A percentile compares a stretch with the other conserved stretches of the same genome.
phyloP scores from a whole-genome alignment of 1,284 basidiomycete genomes.

The Agroathelia rolfsii region DNA sequence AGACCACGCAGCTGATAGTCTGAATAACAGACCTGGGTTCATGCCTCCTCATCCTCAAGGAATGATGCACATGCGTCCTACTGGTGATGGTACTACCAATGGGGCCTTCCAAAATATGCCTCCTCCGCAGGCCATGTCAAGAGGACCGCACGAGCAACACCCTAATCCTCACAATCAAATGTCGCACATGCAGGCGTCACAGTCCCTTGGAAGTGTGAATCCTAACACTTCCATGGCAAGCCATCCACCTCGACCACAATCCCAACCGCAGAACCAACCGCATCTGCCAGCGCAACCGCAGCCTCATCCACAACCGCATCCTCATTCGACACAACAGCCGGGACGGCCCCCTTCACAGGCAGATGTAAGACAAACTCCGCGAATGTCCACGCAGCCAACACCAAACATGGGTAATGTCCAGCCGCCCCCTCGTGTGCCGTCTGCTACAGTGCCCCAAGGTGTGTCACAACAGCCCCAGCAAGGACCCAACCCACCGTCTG shows the following conservation, averaged over 20 bases:
- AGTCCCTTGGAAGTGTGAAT: no score
- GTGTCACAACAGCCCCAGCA: conserved; percentile 3
- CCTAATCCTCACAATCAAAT: no score
- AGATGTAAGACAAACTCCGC: conserved; percentile 18
- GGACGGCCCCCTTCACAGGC: conserved; percentile 7
- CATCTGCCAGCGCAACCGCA: conserved; percentile 16
- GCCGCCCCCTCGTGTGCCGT: conserved; percentile 8
- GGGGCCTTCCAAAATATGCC: no score
- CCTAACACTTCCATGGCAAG: conserved; percentile 25
- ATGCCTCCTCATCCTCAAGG: no score
- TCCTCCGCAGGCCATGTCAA: no score
- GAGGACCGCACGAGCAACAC: no score
- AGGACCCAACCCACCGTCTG: conserved; percentile 12
- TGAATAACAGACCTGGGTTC: no score
- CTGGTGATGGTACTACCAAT: no score
- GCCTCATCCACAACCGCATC: conserved; percentile 13
- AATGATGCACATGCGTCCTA: no score
- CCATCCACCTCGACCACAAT: conserved; percentile 37
- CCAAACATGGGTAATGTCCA: conserved; percentile 4
- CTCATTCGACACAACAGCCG: conserved; percentile 14
- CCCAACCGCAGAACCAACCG: conserved; percentile 33
- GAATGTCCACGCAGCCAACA: conserved; percentile 11
- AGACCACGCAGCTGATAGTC: no score
- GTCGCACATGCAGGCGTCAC: no score
- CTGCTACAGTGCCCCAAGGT: conserved; percentile 1